Base-by-base conservation (phyloP, 257 asterid genomes). In the Solanum dulcamara region DNA sequence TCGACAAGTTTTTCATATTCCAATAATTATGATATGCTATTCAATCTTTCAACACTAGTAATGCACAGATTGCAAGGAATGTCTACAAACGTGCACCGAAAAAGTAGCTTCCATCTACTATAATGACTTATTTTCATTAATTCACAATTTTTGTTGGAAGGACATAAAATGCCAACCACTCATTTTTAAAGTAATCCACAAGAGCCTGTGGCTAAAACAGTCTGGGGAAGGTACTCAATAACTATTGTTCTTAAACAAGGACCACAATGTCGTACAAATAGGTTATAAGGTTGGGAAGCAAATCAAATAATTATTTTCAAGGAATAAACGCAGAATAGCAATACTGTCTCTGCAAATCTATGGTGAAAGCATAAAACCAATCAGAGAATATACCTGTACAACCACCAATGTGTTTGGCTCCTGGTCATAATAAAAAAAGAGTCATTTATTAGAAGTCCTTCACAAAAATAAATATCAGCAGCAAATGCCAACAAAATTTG, bases 361-460 rank as follows among this genome's bases (percentile, higher is more conserved):
- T 70, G 17, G 77, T 86, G 28, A 46, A 30, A 75, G 38, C 50
- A 26, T 11, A 28, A 85, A 51, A 75, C 60, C 60, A 67, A 38
- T 32, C 44, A 80, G 84, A 53, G 24, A 55, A 51, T 2, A 83
- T 91, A 94, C 99, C 98, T 93, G 97, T 86, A 90, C 97, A 96
- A 42, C 99, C 99, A 66, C 99, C 99, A 60, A 96, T 91, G 86
- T 96, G 99, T 89, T 93, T 90, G 24, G 95, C 94, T 72, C 98
- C 99, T 94, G 94, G 30, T 84, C 83, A 86, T 44, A 10, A 53
- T 53, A 74, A 51, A 86, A 84, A 82, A 62, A 57, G 79, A 82
- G 59, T 33, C 83, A 84, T 30, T 82, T 80, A 66, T 50, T 59
- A 67, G 85, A 75, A 32, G 81, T 67, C 83, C 80, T 72, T 83